Base-by-base conservation (phyloP, 176 grass and related monocot genomes). In the Bonia amplexicaulis region DNA sequence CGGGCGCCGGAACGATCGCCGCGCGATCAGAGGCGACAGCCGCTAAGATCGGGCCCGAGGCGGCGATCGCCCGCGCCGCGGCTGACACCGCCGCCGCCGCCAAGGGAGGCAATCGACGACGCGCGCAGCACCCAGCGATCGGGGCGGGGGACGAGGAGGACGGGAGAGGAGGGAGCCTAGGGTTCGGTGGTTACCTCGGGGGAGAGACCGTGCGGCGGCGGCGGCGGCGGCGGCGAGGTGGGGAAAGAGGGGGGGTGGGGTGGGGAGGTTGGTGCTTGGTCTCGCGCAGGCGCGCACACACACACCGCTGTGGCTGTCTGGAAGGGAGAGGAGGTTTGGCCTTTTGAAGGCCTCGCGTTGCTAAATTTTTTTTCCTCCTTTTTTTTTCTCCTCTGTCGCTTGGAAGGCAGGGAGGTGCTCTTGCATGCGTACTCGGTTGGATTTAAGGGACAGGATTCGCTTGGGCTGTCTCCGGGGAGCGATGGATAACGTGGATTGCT, bases 211-310 rank as follows among this genome's bases (percentile, higher is more conserved):
- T 8, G 41, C 41, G 23, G 88, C 71, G 54, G 69, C 66, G 23
- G 88, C 71, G 54, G 69, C 66, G 69, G 63, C 41, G 80, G 70
- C 87, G 86, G 23, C 70, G 63, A 76, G 65, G 81, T 45, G 46
- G 19, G 27, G 87, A 37, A 3, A 58, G 39, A 61, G 40, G 39
- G 35, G 39, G 33, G 33, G 33, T 42, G 31, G 49, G 65, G 71
- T 15, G 77, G 82, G 53, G 88, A 86, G 83, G 84, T 82, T 90
- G 88, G 78, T 90, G 88, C 86, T 77, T 82, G 83, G 88, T 90
- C 83, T 85, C 83, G 68, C 78, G 71, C 55, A 74, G 69, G 26
- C 39, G 37, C 31, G 35, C 35, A 37, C 35, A 37, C 39, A 41
- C 40, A 41, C 40, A 8, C 41, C 41, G 41, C 87, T 89, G 81